A percentile compares a stretch with the other conserved stretches of the same genome.
Conservation (phyloP, 495 filamentous ascomycete species). For the Hypoxylon trugodes region DNA sequence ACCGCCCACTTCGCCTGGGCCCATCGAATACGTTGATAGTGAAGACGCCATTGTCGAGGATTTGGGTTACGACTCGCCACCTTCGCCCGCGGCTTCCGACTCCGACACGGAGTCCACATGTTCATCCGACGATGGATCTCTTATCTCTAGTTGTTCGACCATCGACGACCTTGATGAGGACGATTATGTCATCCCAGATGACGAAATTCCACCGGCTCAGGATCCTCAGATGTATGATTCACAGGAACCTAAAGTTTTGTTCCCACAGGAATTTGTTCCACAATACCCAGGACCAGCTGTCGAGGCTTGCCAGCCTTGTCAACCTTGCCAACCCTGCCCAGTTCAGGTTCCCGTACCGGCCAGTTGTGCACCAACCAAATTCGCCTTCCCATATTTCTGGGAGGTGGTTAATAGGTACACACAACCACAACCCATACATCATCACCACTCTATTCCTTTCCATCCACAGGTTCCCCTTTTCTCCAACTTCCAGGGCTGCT, state of each 20-base stretch:
- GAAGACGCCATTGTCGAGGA: constrained; percentile 53
- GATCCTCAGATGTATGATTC: constrained; percentile 53
- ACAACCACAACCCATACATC: constrained; percentile 50
- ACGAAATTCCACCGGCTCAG: constrained; percentile 50
- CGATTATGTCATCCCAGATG: constrained; percentile 51
- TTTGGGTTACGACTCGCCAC: constrained; percentile 47
- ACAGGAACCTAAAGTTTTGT: constrained; percentile 50
- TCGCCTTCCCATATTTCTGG: constrained; percentile 54
- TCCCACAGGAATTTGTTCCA: constrained; percentile 53
- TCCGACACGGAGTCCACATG: constrained; percentile 56
- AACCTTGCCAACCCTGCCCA: constrained; percentile 40
- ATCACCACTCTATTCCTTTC: constrained; percentile 55
- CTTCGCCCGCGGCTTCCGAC: constrained; percentile 52
- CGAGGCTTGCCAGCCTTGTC: constrained; percentile 38
- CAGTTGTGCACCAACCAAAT: constrained; percentile 49
- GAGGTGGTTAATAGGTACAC: constrained; percentile 53
- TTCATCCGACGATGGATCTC: constrained; percentile 58
- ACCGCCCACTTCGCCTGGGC: constrained; percentile 51
- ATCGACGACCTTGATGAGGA: constrained; percentile 56
- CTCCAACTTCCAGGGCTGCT: constrained; percentile 58
- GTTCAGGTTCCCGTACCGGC: constrained; percentile 43
- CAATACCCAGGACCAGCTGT: constrained; percentile 41
- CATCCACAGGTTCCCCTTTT: constrained; percentile 58
- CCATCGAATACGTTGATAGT: constrained; percentile 54
- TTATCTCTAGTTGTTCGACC: constrained; percentile 55